Base-by-base conservation (phyloP, 2,329 filamentous ascomycete species). In the Ascochyta rabiei region DNA sequence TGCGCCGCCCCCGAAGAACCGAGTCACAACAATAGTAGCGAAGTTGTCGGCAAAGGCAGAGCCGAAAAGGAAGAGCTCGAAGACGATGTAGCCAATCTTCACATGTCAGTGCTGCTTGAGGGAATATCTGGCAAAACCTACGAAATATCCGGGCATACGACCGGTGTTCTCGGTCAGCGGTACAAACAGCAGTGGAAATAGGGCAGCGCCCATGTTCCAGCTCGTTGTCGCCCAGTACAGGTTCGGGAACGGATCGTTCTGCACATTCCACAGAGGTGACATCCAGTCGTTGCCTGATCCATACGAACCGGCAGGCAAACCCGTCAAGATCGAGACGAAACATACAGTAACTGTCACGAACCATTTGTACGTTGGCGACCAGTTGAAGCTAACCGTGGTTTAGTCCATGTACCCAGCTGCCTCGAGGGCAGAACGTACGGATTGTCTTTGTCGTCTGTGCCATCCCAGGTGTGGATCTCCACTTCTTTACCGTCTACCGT, bases 21-120 rank as follows among this genome's bases (percentile, higher is more conserved):
- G 69, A 0, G 76, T 78, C 0, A 79, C 70, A 1, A 79, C 72
- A 0, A 79, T 62, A 0, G 77, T 79, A 0, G 77, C 76, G 48
- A 76, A 79, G 43, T 79, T 79, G n/a, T 75, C 66, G 2, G 77
- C 76, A 49, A 79, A 77, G 0, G 77, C 76, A 0, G 74, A 78
- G 12, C 71, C 70, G 44, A 79, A 77, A 0, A 78, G 59, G 3
- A 75, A 77, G 6, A 76, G 59, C 15, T 78, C 70, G 5, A 80
- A 72, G 23, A 79, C 69, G 23, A 78, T 71, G 51, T 78, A 79
- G 1, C 75, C 66, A 15, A 63, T 53, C 68, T 70, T 13, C 1
- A 18, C 12, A 18, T 28, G 21, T 58, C 43, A 58, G 49, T 23
- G 33, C 6, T 10, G n/a, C 31, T n/a, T 1, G 2, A 7, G 18